Evolutionary conservation across 805 yeast species (phyloP).

Genomic region (Candida corydali): DNA sequence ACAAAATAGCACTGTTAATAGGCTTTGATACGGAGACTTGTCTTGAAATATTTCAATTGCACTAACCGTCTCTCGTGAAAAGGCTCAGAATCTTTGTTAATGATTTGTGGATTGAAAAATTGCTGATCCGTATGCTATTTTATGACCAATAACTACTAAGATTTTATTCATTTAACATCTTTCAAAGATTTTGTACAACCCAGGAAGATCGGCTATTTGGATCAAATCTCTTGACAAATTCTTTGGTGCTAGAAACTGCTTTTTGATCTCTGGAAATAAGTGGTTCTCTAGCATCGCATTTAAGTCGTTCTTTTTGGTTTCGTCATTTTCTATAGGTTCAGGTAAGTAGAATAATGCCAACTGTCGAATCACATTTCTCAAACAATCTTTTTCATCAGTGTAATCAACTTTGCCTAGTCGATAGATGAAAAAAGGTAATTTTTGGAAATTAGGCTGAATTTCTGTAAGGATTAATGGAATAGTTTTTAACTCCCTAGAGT

Average conservation of each 20-base stretch:
- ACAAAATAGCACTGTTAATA: too few species aligned
- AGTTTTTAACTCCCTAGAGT: constrained; percentile 33
- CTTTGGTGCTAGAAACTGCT: constrained; percentile 61
- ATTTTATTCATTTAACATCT: too few species aligned
- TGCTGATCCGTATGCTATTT: too few species aligned
- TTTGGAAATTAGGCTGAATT: constrained; percentile 57
- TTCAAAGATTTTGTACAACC: constrained; percentile 87
- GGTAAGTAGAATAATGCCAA: constrained; percentile 75
- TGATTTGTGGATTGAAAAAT: too few species aligned
- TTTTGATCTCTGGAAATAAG: constrained; percentile 63
- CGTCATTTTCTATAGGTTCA: constrained; percentile 25
- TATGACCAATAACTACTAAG: too few species aligned
- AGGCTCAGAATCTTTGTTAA: too few species aligned
- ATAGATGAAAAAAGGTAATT: constrained; percentile 64
- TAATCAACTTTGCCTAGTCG: constrained; percentile 63
- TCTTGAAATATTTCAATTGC: too few species aligned
- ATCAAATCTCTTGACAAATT: constrained; percentile 51
- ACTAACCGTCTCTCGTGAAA: too few species aligned
- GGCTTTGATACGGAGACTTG: too few species aligned
- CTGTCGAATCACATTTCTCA: constrained; percentile 61
- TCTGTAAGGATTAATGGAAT: constrained; percentile 69
- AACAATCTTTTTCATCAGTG: constrained; percentile 63
- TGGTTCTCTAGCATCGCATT: constrained; percentile 47
- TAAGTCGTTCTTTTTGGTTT: constrained; percentile 19
- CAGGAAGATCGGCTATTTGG: constrained; percentile 89